Evolutionary conservation across 495 filamentous ascomycete genomes (phyloP), one percentile per base, ranked within the genome.

Genomic region (Parmelia sp.): DNA sequence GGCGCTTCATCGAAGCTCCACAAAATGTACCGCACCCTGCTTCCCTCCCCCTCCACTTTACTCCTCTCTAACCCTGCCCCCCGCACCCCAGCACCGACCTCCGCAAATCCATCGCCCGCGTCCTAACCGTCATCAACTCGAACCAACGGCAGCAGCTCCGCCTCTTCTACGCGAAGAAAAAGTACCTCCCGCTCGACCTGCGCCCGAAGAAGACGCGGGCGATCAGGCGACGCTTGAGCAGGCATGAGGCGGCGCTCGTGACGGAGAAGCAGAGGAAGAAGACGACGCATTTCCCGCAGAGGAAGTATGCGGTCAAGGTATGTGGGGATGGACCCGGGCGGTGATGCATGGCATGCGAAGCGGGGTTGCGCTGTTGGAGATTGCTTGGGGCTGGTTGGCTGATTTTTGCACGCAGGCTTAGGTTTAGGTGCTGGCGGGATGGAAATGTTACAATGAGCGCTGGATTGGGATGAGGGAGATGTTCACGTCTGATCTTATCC

Each of bases 101-200:
- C 79, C 92, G 94, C 83, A 99, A 99, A 87, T 93, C 91, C 64
- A 96, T 99, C 78, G 95, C 94, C 76, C 92, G 92, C 71, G 89
- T 96, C 80, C 86, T 97, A 70, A 99, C 94, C 76, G 86, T 97
- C 83, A 96, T 97, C 88, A 97, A 97, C 86, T 87, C 90, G 78
- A 97, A 93, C 85, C 95, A 97, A 84, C 87, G 94, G 74, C 83
- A 91, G 62, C 94, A 97, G 81, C 90, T 99, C 72, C 93, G 94
- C 74, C 81, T 99, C 69, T 97, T 97, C 88, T 99, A 99, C 86
- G 94, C 96, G 85, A 87, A 86, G 85, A 97, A 97, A 89, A 97
- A 97, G 83, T 97, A 96, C 85, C 81, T 91, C 47, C 92, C 91
- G 63, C 90, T 97, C 72, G 94, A 97, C 78, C 91, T 98, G 81